A percentile compares a stretch with the other conserved stretches of the same genome.
phyloP scores from a whole-genome alignment of 805 yeast species.

The Myxozyma sirexii region DNA sequence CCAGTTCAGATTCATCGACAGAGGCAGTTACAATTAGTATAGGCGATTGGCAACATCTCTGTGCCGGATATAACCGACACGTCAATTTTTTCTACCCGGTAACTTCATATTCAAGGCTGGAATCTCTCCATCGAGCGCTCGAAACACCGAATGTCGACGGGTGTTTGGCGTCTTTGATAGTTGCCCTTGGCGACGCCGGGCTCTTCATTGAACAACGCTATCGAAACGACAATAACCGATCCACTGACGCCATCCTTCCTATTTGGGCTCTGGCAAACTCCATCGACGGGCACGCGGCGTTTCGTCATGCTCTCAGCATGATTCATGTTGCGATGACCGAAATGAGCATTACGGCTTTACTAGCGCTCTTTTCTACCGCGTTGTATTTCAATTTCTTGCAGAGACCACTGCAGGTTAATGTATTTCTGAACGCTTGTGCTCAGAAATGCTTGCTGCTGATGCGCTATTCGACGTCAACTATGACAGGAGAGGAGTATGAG shows the following conservation, averaged over 20 bases:
- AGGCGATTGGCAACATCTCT: not conserved
- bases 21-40: not conserved
- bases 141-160: not conserved
- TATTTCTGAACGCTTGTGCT: slow-evolving; percentile 1
- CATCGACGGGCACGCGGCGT: not conserved
- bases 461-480: not conserved
- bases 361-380: not conserved
- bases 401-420: not conserved
- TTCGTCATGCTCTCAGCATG: not conserved
- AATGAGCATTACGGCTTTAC: not conserved
- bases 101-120: not conserved
- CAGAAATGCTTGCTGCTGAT: not conserved
- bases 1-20: not conserved
- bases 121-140: not conserved
- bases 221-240: not conserved
- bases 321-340: not conserved
- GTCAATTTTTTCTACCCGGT: not conserved
- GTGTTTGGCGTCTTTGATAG: not conserved
- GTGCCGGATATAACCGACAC: not conserved
- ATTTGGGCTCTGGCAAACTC: not conserved
- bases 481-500: not conserved
- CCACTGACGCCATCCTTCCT: not conserved
- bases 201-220: not conserved
- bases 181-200: not conserved
- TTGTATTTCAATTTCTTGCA: not conserved